Evolutionary conservation across 495 filamentous ascomycete species (phyloP).

Genomic region (Neurospora sp.): DNA sequence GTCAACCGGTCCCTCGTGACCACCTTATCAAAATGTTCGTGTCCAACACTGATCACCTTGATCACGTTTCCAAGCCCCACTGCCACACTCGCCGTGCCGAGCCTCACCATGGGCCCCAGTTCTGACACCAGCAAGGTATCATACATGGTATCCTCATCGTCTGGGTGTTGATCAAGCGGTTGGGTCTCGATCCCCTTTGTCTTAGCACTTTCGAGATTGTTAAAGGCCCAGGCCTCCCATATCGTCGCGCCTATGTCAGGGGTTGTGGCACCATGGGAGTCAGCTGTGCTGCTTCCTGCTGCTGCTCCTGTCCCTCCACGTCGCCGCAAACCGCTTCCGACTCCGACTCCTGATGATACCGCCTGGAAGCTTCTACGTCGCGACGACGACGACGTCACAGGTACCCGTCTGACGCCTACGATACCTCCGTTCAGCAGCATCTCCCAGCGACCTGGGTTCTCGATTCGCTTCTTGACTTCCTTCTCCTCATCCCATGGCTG

Average conservation of each 20-base stretch:
- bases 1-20: slow-evolving; percentile 12
- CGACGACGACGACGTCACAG: slow-evolving; percentile 2
- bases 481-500: slow-evolving; percentile 33
- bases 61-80: slow-evolving; percentile 58
- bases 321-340: slow-evolving; percentile 16
- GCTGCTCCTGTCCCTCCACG: background rate
- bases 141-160: slow-evolving; percentile 6
- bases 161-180: slow-evolving; percentile 24
- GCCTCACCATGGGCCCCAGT: slow-evolving; percentile 47
- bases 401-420: slow-evolving; percentile 33
- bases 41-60: slow-evolving; percentile 53
- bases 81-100: slow-evolving; percentile 50
- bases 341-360: slow-evolving; percentile 1
- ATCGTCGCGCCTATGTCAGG: slow-evolving; percentile 21
- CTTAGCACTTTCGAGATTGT: slow-evolving; percentile 27
- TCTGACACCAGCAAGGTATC: slow-evolving; percentile 46
- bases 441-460: slow-evolving; percentile 42
- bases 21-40: slow-evolving; percentile 46
- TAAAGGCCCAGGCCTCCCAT: slow-evolving; percentile 62
- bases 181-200: slow-evolving; percentile 25
- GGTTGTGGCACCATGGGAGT: background rate
- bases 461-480: slow-evolving; percentile 26
- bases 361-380: background rate
- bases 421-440: slow-evolving; percentile 37
- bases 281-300: background rate